These are phyloP conservation scores for Rhinocladiella similis DNA, from an alignment of 2,329 filamentous ascomycete genomes.

Conservation along the genomic window DNA sequence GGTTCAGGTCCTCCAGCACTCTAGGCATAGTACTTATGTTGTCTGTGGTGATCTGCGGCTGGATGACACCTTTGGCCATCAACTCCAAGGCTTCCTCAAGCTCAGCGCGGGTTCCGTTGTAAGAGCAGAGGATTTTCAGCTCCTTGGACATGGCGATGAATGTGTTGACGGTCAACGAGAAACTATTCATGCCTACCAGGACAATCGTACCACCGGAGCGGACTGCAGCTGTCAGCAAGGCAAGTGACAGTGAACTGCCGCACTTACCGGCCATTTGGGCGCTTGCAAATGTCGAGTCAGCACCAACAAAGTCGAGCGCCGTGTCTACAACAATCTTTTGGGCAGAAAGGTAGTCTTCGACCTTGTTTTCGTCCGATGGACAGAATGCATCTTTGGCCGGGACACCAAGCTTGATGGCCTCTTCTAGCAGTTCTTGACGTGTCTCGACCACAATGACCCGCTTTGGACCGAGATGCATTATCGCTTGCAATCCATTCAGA, in stretches of 20 bases:
- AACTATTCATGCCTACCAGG: constrained; percentile 1
- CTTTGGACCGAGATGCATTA: neutral
- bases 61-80: constrained; percentile 5
- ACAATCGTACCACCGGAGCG: constrained; percentile 7
- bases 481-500: constrained; percentile 10
- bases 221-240: neutral
- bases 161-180: neutral
- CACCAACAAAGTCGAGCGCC: constrained; percentile 5
- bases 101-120: constrained; percentile 5
- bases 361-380: neutral
- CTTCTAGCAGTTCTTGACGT: constrained; percentile 6
- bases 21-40: neutral
- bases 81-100: constrained; percentile 1
- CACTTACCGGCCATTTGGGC: constrained; percentile 5
- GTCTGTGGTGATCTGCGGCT: constrained; percentile 2
- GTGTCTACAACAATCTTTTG: constrained; percentile 6
- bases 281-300: neutral
- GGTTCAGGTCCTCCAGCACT: constrained; percentile 4
- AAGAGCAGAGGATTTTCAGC: constrained; percentile 3
- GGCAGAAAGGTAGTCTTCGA: neutral
- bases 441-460: constrained; percentile 7
- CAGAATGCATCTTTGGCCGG: neutral
- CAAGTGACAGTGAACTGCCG: neutral
- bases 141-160: constrained; percentile 3
- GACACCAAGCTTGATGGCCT: constrained; percentile 12